phyloP scores from a whole-genome alignment of 164 flowering plant species.

The Berberis vulgaris region DNA sequence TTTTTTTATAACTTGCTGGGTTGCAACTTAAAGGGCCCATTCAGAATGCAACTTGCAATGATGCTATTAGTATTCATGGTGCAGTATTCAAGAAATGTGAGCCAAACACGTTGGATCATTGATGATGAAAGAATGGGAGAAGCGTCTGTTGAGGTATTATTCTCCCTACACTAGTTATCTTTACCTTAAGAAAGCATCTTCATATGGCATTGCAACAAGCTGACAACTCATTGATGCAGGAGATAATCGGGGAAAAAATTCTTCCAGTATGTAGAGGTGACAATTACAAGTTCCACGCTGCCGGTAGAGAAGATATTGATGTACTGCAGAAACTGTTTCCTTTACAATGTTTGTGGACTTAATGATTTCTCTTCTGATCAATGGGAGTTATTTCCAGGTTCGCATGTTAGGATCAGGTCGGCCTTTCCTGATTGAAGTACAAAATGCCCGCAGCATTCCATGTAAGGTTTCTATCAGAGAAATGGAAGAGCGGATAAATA shows the following conservation, averaged over 20 bases:
- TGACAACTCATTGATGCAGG: conserved; percentile 33
- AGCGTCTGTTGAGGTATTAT: conserved; percentile 86
- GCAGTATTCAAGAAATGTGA: conserved; percentile 95
- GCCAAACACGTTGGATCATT: conserved; percentile 91
- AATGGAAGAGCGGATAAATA: conserved; percentile 55
- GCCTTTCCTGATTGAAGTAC: conserved; percentile 85
- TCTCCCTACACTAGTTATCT: not conserved
- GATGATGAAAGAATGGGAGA: conserved; percentile 99
- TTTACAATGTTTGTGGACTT: conserved; percentile 3
- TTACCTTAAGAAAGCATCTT: not conserved
- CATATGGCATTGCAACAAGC: not conserved
- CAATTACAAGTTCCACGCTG: conserved; percentile 92
- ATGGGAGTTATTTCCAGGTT: conserved; percentile 37
- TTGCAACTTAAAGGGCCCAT: no score
- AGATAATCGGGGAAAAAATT: conserved; percentile 62
- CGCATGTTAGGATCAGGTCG: conserved; percentile 98
- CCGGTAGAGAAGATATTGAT: conserved; percentile 99
- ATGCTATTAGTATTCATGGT: conserved; percentile 6
- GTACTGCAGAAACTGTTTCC: conserved; percentile 31
- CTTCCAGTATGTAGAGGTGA: conserved; percentile 69
- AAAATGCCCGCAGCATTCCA: conserved; percentile 73
- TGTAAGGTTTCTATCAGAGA: conserved; percentile 32
- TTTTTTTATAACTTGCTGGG: no score
- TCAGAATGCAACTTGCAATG: no score
- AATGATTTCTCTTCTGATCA: conserved; percentile 9